These are phyloP conservation scores for Lactarius tabidus DNA, from an alignment of 768 basidiomycete species.

Conservation along the genomic window DNA sequence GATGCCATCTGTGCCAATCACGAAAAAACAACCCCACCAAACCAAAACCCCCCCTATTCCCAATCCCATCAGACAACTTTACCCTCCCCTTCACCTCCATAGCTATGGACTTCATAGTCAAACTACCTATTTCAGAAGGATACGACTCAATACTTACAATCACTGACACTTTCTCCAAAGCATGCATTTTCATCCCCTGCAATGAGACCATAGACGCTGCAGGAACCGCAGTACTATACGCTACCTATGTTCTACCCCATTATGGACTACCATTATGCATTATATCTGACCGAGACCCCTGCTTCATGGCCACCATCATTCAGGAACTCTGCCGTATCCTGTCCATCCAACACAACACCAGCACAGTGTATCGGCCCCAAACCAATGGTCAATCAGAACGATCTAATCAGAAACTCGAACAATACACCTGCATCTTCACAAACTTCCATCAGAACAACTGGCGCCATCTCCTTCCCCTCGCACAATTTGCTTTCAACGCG, in stretches of 20 bases:
- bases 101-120: background rate
- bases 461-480: background rate
- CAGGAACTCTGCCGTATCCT: too few relatives aligned
- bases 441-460: background rate
- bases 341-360: background rate
- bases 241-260: too few relatives aligned
- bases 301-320: too few relatives aligned
- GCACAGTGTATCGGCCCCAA: background rate
- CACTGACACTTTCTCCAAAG: too few relatives aligned
- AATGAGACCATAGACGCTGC: too few relatives aligned
- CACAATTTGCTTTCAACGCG: background rate
- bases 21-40: background rate
- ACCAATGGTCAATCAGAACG: background rate
- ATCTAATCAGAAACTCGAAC: background rate
- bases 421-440: background rate
- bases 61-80: background rate
- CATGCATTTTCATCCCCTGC: too few relatives aligned
- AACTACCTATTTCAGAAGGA: background rate
- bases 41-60: background rate
- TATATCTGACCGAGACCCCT: too few relatives aligned
- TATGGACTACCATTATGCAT: too few relatives aligned
- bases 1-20: background rate
- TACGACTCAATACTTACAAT: background rate
- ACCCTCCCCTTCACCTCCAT: background rate
- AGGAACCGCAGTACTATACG: too few relatives aligned